Percentiles rank a stretch among this genome's conserved stretches.
Conservation (phyloP, 2,329 filamentous ascomycete species). For the Trichoderma semiorbis region DNA sequence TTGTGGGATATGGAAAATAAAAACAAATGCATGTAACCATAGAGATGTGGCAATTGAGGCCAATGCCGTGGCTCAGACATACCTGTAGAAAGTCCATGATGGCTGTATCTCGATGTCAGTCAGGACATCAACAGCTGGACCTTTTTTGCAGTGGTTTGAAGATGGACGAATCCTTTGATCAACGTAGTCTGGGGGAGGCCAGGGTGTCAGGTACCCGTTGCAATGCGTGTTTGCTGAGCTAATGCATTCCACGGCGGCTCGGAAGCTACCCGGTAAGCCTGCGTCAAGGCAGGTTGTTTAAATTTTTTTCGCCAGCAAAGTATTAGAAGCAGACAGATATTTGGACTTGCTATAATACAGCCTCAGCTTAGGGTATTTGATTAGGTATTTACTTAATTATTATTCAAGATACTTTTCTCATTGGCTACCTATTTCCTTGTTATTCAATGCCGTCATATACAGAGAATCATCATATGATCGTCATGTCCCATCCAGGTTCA, state of each 20-base stretch:
- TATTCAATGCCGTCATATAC: not conserved
- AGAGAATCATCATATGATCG: not conserved
- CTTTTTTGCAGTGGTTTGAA: not conserved
- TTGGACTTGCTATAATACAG: not conserved
- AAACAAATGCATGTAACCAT: not conserved
- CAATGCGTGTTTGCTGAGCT: conserved; percentile 16
- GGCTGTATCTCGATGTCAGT: conserved; percentile 21
- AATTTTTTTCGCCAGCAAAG: not conserved
- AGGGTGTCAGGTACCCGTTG: conserved; percentile 14
- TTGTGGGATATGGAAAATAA: not conserved
- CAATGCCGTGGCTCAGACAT: conserved; percentile 17
- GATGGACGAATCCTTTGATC: conserved; percentile 1
- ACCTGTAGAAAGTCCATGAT: conserved; percentile 49
- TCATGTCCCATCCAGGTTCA: not conserved
- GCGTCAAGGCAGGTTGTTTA: not conserved
- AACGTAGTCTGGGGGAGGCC: conserved; percentile 13
- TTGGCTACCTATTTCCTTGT: not conserved
- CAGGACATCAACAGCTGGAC: conserved; percentile 8
- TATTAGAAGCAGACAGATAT: not conserved
- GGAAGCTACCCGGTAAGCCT: not conserved
- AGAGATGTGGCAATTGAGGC: not conserved
- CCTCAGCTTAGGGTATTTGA: rapidly evolving
- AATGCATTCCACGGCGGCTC: conserved; percentile 7
- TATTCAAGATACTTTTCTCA: not conserved
- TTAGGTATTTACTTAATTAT: not conserved